These are phyloP conservation scores for Polyporus arcularius DNA, from an alignment of 768 basidiomycete genomes.

Conservation along the genomic window DNA sequence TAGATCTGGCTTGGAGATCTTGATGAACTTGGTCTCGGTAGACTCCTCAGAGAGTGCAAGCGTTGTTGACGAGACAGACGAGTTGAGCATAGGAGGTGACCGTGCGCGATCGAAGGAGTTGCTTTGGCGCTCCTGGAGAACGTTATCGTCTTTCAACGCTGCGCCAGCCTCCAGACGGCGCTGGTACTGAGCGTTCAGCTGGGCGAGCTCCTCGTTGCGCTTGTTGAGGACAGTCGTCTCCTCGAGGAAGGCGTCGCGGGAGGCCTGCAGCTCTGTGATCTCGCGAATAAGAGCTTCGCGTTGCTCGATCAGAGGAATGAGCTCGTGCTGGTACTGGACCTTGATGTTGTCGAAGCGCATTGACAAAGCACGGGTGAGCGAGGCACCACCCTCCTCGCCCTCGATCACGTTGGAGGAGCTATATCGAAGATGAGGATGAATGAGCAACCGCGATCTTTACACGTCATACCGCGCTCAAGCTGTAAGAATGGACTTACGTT, in stretches of 20 bases:
- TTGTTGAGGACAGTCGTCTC: slow-evolving; percentile 90
- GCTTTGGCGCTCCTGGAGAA: slow-evolving; percentile 19
- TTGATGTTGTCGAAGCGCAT: slow-evolving; percentile 87
- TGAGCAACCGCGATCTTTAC: neutral
- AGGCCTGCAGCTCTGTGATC: slow-evolving; percentile 82
- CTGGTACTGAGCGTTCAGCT: slow-evolving; percentile 80
- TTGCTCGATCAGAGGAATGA: slow-evolving; percentile 80
- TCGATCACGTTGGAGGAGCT: slow-evolving; percentile 22
- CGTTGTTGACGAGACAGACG: slow-evolving; percentile 42
- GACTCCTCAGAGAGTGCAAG: slow-evolving; percentile 49
- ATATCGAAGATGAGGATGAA: slow-evolving; percentile 1
- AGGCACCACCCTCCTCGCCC: slow-evolving; percentile 24
- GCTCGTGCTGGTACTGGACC: slow-evolving; percentile 82
- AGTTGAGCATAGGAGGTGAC: slow-evolving; percentile 23
- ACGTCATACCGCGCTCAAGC: neutral
- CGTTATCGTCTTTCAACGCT: slow-evolving; percentile 16
- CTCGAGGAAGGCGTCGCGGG: slow-evolving; percentile 84
- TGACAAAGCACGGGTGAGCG: slow-evolving; percentile 67
- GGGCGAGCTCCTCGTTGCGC: slow-evolving; percentile 90
- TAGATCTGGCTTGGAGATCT: slow-evolving; percentile 33
- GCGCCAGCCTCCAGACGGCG: slow-evolving; percentile 65
- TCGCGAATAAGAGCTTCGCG: slow-evolving; percentile 79
- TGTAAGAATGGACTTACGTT: slow-evolving; percentile 48
- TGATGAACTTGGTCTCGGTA: slow-evolving; percentile 43
- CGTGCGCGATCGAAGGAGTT: slow-evolving; percentile 21